These are phyloP conservation scores for Solanum sparsipilum DNA, from an alignment of 257 asterid species.

Conservation along the genomic window DNA sequence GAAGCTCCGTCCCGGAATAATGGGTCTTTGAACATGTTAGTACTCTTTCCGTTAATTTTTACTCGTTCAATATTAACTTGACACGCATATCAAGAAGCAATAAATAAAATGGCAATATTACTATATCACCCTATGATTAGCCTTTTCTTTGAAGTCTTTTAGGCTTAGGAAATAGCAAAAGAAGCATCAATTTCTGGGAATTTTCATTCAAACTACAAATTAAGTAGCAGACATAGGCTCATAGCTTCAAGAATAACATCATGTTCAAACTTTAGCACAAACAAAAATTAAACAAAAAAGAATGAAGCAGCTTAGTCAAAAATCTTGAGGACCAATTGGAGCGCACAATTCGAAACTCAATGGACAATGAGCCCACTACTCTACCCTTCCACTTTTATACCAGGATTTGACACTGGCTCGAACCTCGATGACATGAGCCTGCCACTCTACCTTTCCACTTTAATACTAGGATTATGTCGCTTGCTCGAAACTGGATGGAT, in stretches of 20 bases:
- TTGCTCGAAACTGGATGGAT: background rate
- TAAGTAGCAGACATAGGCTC: background rate
- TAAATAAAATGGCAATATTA: background rate
- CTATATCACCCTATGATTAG: background rate
- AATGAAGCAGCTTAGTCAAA: background rate
- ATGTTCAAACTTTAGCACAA: background rate
- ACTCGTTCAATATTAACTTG: background rate
- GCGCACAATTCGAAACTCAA: background rate
- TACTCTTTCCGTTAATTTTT: too few species aligned
- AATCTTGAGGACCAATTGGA: background rate
- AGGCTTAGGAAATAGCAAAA: background rate
- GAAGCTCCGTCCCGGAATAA: background rate
- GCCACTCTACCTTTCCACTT: background rate
- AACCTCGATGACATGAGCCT: background rate
- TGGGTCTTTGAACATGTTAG: background rate
- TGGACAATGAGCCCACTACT: background rate
- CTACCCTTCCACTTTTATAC: background rate
- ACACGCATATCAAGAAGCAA: fast-evolving
- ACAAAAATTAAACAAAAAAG: background rate
- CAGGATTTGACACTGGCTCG: background rate
- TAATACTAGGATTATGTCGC: background rate
- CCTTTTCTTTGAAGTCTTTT: background rate
- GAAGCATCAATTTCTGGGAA: background rate
- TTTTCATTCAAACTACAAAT: background rate
- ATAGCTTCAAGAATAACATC: background rate